Conservation (phyloP, 169 alveolate genomes). For the Cryptosporidium felis region DNA sequence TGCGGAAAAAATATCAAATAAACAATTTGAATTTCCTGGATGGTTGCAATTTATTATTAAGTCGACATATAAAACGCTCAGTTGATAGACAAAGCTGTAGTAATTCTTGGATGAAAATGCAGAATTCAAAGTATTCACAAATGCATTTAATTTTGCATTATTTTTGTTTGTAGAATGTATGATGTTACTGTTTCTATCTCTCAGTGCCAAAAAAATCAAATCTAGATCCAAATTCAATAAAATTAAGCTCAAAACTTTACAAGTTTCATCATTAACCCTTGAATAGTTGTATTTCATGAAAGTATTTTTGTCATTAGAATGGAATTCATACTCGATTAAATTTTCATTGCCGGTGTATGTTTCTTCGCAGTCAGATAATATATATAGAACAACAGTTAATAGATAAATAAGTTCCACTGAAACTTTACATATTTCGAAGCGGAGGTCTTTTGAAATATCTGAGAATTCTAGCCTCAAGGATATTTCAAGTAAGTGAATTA, state of each 20-base stretch:
- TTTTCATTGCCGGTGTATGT: not conserved
- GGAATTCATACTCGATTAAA: not conserved
- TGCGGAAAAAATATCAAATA: not conserved
- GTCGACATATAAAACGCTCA: not conserved
- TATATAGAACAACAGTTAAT: not conserved
- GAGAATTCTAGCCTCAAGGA: not conserved
- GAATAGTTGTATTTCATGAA: not conserved
- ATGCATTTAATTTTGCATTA: not conserved
- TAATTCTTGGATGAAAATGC: not conserved
- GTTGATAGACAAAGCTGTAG: not conserved
- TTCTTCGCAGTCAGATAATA: not conserved
- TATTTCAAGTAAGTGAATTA: not conserved
- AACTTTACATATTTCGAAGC: not conserved
- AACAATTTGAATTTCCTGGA: constrained; percentile 19
- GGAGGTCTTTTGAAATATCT: not conserved
- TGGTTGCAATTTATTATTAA: constrained; percentile 28
- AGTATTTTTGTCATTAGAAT: not conserved
- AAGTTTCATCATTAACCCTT: not conserved
- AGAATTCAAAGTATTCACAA: not conserved
- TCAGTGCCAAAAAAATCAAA: not conserved
- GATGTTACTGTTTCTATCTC: too few species aligned
- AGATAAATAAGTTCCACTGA: not conserved
- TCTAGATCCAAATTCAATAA: not conserved
- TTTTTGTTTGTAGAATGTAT: too few species aligned
- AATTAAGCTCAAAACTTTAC: not conserved